Evolutionary conservation across 208 protist genomes (phyloP).

Genomic region (Entamoeba invadens): DNA sequence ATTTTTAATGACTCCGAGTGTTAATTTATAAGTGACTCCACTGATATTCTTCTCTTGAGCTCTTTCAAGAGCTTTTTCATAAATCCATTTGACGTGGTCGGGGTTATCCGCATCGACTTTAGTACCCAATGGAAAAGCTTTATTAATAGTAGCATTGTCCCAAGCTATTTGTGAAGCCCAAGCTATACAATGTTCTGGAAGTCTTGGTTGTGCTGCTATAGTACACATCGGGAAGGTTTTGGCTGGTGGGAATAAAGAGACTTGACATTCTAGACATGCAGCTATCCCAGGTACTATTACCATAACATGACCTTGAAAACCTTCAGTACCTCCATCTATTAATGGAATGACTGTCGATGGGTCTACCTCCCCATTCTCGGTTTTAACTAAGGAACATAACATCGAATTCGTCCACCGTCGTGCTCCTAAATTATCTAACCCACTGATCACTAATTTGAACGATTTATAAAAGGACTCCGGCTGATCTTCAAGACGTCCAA

Average conservation of each 20-base stretch:
- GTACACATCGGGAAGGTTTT: conserved; percentile 33
- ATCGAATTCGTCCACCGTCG: conserved; percentile 8
- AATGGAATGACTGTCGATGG: conserved; percentile 52
- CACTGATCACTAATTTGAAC: conserved; percentile 66
- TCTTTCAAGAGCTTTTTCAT: background rate
- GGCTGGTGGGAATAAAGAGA: background rate
- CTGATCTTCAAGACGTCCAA: conserved; percentile 14
- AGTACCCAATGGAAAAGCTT: background rate
- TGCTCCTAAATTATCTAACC: conserved; percentile 76
- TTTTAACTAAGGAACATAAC: conserved; percentile 27
- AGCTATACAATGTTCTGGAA: conserved; percentile 42
- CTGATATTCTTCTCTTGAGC: conserved; percentile 1
- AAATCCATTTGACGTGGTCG: background rate
- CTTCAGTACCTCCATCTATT: conserved; percentile 90
- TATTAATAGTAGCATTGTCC: background rate
- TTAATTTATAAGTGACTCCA: conserved; percentile 70
- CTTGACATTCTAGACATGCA: background rate
- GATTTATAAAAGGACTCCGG: conserved; percentile 5
- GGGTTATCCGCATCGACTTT: conserved; percentile 4
- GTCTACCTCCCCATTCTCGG: background rate
- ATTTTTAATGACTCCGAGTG: conserved; percentile 42
- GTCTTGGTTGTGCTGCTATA: conserved; percentile 27
- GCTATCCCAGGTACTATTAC: background rate
- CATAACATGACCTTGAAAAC: background rate
- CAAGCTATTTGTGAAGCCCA: conserved; percentile 19